These are phyloP conservation scores for Phytophthora idaei DNA, from an alignment of 352 stramenopile species.

Conservation along the genomic window DNA sequence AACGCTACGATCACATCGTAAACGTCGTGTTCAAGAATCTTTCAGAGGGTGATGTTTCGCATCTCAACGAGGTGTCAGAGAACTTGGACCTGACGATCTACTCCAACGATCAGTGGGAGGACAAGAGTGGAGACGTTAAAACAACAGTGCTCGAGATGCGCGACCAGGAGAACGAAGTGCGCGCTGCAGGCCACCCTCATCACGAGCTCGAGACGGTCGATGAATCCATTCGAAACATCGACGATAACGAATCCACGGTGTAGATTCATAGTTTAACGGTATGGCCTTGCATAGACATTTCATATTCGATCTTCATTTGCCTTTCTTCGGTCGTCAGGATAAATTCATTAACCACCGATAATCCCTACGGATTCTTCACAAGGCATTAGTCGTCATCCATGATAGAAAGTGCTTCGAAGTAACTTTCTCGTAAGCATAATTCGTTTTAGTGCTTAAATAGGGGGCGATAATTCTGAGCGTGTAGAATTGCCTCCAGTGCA, in stretches of 20 bases:
- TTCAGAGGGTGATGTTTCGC: constrained; percentile 55
- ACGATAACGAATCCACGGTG: constrained; percentile 4
- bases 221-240: constrained; percentile 17
- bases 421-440: no score
- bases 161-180: constrained; percentile 20
- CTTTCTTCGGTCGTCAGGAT: not conserved
- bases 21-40: constrained; percentile 72
- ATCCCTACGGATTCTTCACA: no score
- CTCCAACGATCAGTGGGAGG: constrained; percentile 64
- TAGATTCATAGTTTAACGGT: constrained; percentile 7
- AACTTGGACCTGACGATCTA: constrained; percentile 71
- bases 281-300: constrained; percentile 14
- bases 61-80: constrained; percentile 65
- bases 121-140: constrained; percentile 21
- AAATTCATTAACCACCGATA: not conserved
- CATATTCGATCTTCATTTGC: constrained; percentile 4
- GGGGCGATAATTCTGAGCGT: constrained; percentile 25
- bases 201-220: constrained; percentile 18
- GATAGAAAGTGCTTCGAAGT: no score
- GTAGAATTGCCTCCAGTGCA: constrained; percentile 28
- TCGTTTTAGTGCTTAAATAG: constrained; percentile 1
- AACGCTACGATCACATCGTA: constrained; percentile 69
- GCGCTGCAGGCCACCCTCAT: constrained; percentile 12
- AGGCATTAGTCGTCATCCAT: no score
- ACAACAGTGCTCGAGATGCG: constrained; percentile 12